Evolutionary conservation across 441 rosid species (phyloP).

Genomic region (Pelargonium citronellum): DNA sequence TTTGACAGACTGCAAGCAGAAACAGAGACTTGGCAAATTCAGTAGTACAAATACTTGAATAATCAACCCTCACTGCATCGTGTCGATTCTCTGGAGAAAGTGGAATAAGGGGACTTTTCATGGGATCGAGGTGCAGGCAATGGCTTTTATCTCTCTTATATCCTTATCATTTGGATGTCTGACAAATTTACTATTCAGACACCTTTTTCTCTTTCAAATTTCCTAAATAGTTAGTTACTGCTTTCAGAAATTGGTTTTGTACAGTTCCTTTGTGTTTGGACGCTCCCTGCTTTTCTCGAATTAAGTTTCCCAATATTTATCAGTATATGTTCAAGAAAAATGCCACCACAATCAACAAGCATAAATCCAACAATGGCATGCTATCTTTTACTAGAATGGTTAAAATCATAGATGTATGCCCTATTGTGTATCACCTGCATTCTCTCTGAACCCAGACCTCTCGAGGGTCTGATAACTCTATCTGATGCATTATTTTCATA

Average conservation of each 20-base stretch:
- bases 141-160: neutral
- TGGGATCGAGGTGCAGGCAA: neutral
- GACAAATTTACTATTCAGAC: neutral
- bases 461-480: constrained; percentile 62
- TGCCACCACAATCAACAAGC: neutral
- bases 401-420: neutral
- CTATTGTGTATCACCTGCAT: constrained; percentile 54
- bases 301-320: neutral
- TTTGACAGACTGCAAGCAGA: neutral
- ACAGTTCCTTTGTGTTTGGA: neutral
- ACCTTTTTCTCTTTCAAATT: neutral
- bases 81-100: neutral
- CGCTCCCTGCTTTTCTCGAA: neutral
- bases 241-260: neutral
- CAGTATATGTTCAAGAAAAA: neutral
- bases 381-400: neutral
- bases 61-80: neutral
- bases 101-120: neutral
- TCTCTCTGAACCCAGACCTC: constrained; percentile 52
- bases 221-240: neutral
- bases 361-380: neutral
- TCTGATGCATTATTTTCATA: constrained; percentile 46
- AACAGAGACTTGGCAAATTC: neutral
- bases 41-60: neutral
- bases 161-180: neutral